These are phyloP conservation scores for Auricularia auricula-judae DNA, from an alignment of 768 basidiomycete genomes.

Conservation along the genomic window DNA sequence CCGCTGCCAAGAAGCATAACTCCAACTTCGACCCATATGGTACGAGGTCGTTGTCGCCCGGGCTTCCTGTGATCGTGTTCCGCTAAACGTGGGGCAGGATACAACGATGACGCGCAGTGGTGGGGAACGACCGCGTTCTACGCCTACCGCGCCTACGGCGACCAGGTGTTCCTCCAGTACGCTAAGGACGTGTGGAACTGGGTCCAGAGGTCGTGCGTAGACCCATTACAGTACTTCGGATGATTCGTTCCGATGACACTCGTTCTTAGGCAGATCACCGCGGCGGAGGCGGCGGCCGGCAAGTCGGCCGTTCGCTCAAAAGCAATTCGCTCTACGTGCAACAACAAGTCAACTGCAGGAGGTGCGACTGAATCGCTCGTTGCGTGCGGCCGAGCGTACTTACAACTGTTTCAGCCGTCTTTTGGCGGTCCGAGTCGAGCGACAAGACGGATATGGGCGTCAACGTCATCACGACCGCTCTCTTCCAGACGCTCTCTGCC, in stretches of 20 bases:
- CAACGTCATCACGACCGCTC: constrained; percentile 23
- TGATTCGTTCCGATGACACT: no score
- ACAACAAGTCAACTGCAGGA: constrained; percentile 42
- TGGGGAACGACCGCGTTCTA: constrained; percentile 43
- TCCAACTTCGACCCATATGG: not conserved
- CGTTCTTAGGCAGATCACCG: constrained; percentile 29
- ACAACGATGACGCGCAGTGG: constrained; percentile 24
- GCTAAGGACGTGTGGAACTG: constrained; percentile 39
- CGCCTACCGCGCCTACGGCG: constrained; percentile 37
- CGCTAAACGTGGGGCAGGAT: not conserved
- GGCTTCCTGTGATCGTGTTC: no score
- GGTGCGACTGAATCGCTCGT: constrained; percentile 12
- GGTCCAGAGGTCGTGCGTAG: constrained; percentile 33
- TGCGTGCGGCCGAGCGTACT: no score
- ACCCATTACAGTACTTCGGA: not conserved
- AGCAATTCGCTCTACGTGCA: constrained; percentile 30
- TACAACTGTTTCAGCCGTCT: constrained; percentile 20
- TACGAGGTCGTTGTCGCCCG: not conserved
- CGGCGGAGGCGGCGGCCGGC: constrained; percentile 26
- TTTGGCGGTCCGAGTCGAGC: constrained; percentile 37
- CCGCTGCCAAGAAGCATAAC: not conserved
- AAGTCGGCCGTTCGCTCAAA: constrained; percentile 31
- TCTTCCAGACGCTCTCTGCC: not conserved
- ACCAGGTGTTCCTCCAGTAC: constrained; percentile 30
- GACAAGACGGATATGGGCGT: constrained; percentile 38